Evolutionary conservation across 2,329 filamentous ascomycete genomes (phyloP), one percentile per base, ranked within the genome.

Genomic region (Colletotrichum noveboracense): DNA sequence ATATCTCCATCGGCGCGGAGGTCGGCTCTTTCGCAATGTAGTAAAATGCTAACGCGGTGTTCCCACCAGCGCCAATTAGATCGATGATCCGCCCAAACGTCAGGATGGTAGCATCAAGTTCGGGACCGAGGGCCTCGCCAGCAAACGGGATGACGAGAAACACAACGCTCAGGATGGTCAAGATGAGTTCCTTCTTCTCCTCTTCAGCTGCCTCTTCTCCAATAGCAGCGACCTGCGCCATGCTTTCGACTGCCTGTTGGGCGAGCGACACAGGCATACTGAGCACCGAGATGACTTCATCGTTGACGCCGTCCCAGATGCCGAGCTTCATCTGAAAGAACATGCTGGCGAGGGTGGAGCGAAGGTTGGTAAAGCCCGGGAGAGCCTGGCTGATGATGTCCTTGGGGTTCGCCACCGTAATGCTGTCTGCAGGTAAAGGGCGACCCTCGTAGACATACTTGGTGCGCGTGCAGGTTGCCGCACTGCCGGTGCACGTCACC

Each of bases 391-490:
- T 61, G 65, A 73, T 68, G 34, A 73, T 73, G 14, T 68, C 56
- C 16, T 73, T 73, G 18, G 70, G 70, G 16, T 73, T 30, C 24
- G 70, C 32, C 13, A 73, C 62, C 21, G 67, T 56, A 56, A 73
- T 62, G 12, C 38, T 34, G 52, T 48, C 52, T 62, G 67, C n/a
- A 62, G 21, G 16, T 34, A 14, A 28, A 4, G 64, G 8, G 24
- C 16, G n/a, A 30, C 65, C n/a, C 24, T 21, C 21, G 55, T 21
- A 14, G 52, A 48, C 52, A 62, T 21, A 58, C n/a, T 64, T 12
- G 18, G 30, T 28, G 21, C n/a, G n/a, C 28, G 21, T 55, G 7
- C 52, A 61, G 34, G 28, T 43, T 3, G 18, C 9, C 38, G 38
- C 38, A 10, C 12, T 60, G 2, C 12, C 32, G 52, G 58, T 60